Evolutionary conservation across 768 basidiomycete genomes (phyloP).

Genomic region (Collybia sordida): DNA sequence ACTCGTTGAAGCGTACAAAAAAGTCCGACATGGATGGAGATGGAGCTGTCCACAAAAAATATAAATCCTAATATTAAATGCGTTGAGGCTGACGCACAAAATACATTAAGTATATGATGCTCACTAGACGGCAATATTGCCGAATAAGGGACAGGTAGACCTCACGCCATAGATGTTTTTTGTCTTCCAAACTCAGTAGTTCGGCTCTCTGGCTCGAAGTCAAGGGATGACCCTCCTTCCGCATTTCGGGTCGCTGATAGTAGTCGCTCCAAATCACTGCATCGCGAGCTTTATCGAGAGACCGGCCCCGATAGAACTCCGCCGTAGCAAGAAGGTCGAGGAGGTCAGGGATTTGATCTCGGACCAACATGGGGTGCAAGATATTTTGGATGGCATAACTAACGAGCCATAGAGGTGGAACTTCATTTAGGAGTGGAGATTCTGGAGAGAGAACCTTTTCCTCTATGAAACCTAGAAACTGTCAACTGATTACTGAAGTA

Average conservation of each 20-base stretch:
- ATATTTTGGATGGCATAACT: constrained; percentile 31
- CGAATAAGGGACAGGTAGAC: constrained; percentile 28
- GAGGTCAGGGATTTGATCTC: constrained; percentile 28
- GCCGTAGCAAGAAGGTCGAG: constrained; percentile 34
- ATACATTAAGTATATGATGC: constrained; percentile 6
- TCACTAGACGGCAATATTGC: constrained; percentile 26
- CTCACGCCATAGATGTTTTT: constrained; percentile 19
- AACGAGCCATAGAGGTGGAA: constrained; percentile 28
- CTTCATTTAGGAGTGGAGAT: constrained; percentile 17
- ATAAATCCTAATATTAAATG: constrained; percentile 27
- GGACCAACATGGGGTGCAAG: constrained; percentile 20
- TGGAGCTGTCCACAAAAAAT: constrained; percentile 26
- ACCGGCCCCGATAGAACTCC: constrained; percentile 33
- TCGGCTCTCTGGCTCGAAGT: too few species aligned
- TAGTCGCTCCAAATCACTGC: constrained; percentile 27
- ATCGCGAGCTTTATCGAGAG: constrained; percentile 20
- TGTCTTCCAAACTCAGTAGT: neutral
- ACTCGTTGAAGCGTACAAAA: constrained; percentile 39
- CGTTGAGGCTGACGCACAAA: neutral
- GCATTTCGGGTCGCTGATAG: constrained; percentile 14
- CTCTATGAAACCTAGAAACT: constrained; percentile 17
- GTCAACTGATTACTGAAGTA: neutral
- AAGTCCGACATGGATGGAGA: constrained; percentile 29
- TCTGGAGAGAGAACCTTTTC: constrained; percentile 20
- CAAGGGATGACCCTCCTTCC: too few species aligned